These are phyloP conservation scores for Ogataea methanolica DNA, from an alignment of 805 yeast species.

Conservation along the genomic window DNA sequence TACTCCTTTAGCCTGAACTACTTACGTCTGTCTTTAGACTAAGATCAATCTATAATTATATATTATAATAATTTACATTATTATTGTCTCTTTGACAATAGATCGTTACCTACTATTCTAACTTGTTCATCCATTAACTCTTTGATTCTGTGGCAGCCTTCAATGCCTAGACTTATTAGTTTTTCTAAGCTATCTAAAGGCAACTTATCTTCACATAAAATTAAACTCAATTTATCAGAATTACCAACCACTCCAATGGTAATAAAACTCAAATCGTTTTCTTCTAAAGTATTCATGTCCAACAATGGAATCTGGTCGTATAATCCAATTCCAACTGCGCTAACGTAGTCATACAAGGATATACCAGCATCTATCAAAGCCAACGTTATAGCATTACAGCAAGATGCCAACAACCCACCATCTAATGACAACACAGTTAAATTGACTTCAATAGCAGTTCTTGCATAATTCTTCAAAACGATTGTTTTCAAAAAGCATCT, in stretches of 20 bases:
- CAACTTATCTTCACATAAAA: conserved; percentile 77
- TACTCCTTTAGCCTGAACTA: too few relatives aligned
- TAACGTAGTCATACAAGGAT: conserved; percentile 86
- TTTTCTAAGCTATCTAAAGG: conserved; percentile 77
- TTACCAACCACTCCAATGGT: conserved; percentile 85
- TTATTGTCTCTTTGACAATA: conserved; percentile 23
- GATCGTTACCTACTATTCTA: conserved; percentile 63
- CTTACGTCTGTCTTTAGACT: background rate
- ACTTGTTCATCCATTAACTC: conserved; percentile 84
- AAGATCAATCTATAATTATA: background rate
- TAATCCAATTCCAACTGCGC: conserved; percentile 75
- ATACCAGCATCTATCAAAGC: conserved; percentile 95
- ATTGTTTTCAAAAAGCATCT: conserved; percentile 73
- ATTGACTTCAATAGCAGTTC: conserved; percentile 73
- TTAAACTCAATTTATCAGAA: conserved; percentile 69
- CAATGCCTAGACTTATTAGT: conserved; percentile 74
- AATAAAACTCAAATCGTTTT: conserved; percentile 71
- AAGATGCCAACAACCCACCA: conserved; percentile 78
- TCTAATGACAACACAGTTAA: conserved; percentile 83
- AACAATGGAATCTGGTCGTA: conserved; percentile 72
- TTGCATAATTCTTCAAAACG: conserved; percentile 68
- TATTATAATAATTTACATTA: too few relatives aligned
- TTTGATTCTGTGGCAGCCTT: conserved; percentile 80
- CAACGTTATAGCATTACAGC: conserved; percentile 81
- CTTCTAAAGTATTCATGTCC: conserved; percentile 81